phyloP scores from a whole-genome alignment of 1,284 basidiomycete genomes.

The Prillingera fragicola region DNA sequence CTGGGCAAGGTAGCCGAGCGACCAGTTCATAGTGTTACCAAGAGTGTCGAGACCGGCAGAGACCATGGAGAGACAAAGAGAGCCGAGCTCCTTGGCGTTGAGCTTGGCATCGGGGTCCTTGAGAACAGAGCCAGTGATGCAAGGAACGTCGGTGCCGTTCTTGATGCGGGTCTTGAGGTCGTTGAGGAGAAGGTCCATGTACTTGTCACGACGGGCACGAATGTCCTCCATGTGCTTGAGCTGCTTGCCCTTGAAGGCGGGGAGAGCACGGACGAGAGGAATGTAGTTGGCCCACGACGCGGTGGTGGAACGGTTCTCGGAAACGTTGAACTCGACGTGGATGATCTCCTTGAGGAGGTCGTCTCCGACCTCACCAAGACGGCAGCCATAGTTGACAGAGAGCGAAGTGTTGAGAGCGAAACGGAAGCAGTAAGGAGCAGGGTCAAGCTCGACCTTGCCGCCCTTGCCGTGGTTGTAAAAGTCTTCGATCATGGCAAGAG shows the following conservation, averaged over 20 bases:
- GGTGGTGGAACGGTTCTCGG: constrained; percentile 13
- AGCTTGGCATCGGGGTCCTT: constrained; percentile 22
- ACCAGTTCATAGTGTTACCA: constrained; percentile 20
- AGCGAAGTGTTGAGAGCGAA: constrained; percentile 19
- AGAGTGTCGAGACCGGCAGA: constrained; percentile 21
- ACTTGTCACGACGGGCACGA: constrained; percentile 14
- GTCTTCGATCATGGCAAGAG: constrained; percentile 18
- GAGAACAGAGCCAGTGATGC: constrained; percentile 19
- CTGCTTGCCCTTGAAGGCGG: neutral
- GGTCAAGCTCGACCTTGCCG: constrained; percentile 13
- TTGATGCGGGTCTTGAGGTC: constrained; percentile 14
- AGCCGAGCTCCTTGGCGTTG: constrained; percentile 13
- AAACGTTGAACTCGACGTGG: constrained; percentile 11
- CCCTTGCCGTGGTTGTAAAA: constrained; percentile 12
- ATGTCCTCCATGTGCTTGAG: constrained; percentile 1
- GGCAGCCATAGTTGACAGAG: constrained; percentile 17
- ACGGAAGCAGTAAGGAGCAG: constrained; percentile 12
- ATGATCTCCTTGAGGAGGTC: constrained; percentile 16
- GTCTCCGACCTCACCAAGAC: constrained; percentile 11
- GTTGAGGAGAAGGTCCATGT: constrained; percentile 17
- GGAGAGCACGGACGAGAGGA: constrained; percentile 13
- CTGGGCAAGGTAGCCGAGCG: constrained; percentile 18
- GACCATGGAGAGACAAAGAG: constrained; percentile 21
- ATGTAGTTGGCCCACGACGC: constrained; percentile 14
- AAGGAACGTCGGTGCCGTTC: constrained; percentile 16